Conservation (phyloP, 306 rosid genomes). For the Acmispon strigosus region DNA sequence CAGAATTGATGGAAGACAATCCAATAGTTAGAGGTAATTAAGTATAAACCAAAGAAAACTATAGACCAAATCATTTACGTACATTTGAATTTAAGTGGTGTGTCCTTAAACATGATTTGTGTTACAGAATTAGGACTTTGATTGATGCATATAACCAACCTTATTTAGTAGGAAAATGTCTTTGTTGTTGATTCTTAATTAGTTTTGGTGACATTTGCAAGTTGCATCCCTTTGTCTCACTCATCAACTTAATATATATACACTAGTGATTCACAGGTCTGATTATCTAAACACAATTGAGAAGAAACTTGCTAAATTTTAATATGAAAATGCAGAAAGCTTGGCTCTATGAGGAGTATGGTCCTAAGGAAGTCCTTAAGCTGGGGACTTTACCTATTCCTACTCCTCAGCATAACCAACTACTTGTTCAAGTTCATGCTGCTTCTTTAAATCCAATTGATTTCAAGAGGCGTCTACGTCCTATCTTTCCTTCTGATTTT, state of each 20-base stretch:
- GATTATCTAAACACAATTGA: neutral
- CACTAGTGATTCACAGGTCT: neutral
- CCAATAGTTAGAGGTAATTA: neutral
- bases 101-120: neutral
- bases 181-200: neutral
- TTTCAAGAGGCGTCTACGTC: slow-evolving; percentile 29
- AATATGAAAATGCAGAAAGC: slow-evolving; percentile 29
- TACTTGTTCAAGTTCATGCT: slow-evolving; percentile 32
- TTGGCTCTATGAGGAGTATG: slow-evolving; percentile 43
- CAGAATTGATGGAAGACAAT: neutral
- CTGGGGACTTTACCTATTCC: slow-evolving; percentile 26
- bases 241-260: neutral
- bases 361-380: slow-evolving; percentile 42
- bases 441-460: slow-evolving; percentile 44
- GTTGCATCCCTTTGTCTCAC: neutral
- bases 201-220: too few species aligned
- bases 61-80: neutral
- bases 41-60: neutral
- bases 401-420: slow-evolving; percentile 22
- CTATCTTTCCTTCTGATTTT: slow-evolving; percentile 26
- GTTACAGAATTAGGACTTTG: neutral
- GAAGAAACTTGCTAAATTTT: neutral
- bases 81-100: neutral
- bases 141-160: too few species aligned
- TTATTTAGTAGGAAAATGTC: too few species aligned